These are phyloP conservation scores for Lactifluus hygrophoroides DNA, from an alignment of 768 basidiomycete species.

Conservation along the genomic window DNA sequence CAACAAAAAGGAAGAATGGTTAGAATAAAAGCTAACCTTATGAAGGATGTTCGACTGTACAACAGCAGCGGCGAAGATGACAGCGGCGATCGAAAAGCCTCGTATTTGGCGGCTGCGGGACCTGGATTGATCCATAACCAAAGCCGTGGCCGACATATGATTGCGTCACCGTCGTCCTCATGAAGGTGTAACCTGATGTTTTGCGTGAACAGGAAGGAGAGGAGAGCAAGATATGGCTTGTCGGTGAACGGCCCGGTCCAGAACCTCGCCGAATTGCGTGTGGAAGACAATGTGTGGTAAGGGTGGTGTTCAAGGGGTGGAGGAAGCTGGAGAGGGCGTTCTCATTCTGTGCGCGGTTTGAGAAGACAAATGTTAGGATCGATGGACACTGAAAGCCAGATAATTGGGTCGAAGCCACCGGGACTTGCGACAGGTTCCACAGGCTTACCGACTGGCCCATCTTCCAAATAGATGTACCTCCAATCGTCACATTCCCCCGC, in stretches of 20 bases:
- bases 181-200: constrained; percentile 76
- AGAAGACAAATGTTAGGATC: constrained; percentile 48
- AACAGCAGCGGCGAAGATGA: constrained; percentile 80
- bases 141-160: constrained; percentile 80
- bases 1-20: not conserved
- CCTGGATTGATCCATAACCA: constrained; percentile 99
- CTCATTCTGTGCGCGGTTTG: constrained; percentile 56
- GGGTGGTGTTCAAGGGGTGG: constrained; percentile 46
- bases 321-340: constrained; percentile 43
- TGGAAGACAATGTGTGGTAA: constrained; percentile 44
- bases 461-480: constrained; percentile 84
- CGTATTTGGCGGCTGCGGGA: constrained; percentile 74
- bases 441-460: constrained; percentile 33
- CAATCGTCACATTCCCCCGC: constrained; percentile 70
- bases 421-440: constrained; percentile 28
- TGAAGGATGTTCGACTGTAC: constrained; percentile 72
- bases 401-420: constrained; percentile 23
- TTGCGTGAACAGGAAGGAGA: constrained; percentile 95
- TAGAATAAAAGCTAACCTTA: constrained; percentile 40
- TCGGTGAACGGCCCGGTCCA: constrained; percentile 99
- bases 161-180: constrained; percentile 37
- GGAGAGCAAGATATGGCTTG: constrained; percentile 91
- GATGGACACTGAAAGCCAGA: constrained; percentile 21
- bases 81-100: constrained; percentile 66
- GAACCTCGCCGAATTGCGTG: constrained; percentile 88